A percentile compares a stretch with the other conserved stretches of the same genome.
phyloP scores from a whole-genome alignment of 2,329 filamentous ascomycete genomes.

The Xylaria sp. region DNA sequence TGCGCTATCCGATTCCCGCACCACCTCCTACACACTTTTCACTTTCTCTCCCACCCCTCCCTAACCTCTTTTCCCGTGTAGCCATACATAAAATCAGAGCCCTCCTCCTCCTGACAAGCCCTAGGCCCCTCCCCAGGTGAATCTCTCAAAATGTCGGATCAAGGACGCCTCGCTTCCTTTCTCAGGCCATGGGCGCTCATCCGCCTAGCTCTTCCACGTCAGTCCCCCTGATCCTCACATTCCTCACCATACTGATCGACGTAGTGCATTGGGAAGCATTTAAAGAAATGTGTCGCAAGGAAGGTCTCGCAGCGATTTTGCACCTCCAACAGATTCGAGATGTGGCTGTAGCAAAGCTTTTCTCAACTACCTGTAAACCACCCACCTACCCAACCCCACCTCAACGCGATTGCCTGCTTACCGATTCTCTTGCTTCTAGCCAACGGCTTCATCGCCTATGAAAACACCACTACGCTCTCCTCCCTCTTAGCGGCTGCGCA shows the following conservation, averaged over 20 bases:
- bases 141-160: too few relatives aligned
- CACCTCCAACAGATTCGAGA: conserved; percentile 18
- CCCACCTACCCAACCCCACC: too few relatives aligned
- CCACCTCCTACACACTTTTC: too few relatives aligned
- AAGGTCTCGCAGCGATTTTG: conserved; percentile 14
- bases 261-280: conserved; percentile 29
- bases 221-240: background rate
- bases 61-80: too few relatives aligned
- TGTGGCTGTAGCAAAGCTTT: conserved; percentile 18
- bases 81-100: too few relatives aligned
- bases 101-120: too few relatives aligned
- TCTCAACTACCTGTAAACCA: conserved; percentile 19
- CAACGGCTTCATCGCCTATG: conserved; percentile 32
- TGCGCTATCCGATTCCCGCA: too few relatives aligned
- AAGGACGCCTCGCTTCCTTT: conserved; percentile 10
- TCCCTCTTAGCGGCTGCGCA: conserved; percentile 42
- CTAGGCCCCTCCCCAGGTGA: too few relatives aligned
- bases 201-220: conserved; percentile 4
- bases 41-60: too few relatives aligned
- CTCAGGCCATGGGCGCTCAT: conserved; percentile 12
- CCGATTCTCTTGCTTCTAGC: conserved; percentile 13
- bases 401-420: background rate
- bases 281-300: conserved; percentile 7
- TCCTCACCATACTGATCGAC: background rate
- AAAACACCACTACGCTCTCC: conserved; percentile 50